Conservation (phyloP, 805 yeast genomes). For the Cyberlindnera saturnus region DNA sequence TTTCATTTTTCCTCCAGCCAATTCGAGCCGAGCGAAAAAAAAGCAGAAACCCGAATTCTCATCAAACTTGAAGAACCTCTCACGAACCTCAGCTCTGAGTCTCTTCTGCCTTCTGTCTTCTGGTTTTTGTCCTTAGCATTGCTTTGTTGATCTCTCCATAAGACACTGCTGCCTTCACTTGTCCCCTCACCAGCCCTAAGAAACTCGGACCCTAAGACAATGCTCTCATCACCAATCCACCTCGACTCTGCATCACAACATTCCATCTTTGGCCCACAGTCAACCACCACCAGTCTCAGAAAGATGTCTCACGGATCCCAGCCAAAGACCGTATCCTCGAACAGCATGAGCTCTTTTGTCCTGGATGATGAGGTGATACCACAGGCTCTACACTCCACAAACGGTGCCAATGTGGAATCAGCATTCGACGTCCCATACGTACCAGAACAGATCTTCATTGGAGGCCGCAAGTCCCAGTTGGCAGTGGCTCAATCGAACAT, state of each 20-base stretch:
- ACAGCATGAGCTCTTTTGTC: slow-evolving; percentile 16
- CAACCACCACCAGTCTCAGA: slow-evolving; percentile 11
- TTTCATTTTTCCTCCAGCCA: slow-evolving; percentile 7
- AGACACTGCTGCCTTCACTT: background rate
- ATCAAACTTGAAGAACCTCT: too few relatives aligned
- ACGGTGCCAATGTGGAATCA: slow-evolving; percentile 6
- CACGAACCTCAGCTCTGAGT: background rate
- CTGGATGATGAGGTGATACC: slow-evolving; percentile 15
- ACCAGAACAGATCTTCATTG: slow-evolving; percentile 42
- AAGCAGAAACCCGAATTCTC: slow-evolving; percentile 3
- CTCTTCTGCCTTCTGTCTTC: background rate
- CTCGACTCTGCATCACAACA: slow-evolving; percentile 13
- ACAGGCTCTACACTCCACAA: slow-evolving; percentile 2
- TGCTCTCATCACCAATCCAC: slow-evolving; percentile 18
- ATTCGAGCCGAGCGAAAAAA: slow-evolving; percentile 19
- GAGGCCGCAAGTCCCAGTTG: slow-evolving; percentile 82
- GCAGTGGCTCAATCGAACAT: slow-evolving; percentile 84
- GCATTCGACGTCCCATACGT: slow-evolving; percentile 15
- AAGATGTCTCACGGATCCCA: slow-evolving; percentile 13
- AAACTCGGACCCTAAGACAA: slow-evolving; percentile 1
- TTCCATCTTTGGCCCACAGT: slow-evolving; percentile 5
- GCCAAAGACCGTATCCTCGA: slow-evolving; percentile 9
- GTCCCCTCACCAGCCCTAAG: background rate
- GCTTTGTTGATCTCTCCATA: background rate
- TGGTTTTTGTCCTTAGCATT: background rate